Percentiles rank a stretch among this genome's conserved stretches.
Conservation (phyloP, 73 alveolate genomes). For the Diophrys appendiculata region DNA sequence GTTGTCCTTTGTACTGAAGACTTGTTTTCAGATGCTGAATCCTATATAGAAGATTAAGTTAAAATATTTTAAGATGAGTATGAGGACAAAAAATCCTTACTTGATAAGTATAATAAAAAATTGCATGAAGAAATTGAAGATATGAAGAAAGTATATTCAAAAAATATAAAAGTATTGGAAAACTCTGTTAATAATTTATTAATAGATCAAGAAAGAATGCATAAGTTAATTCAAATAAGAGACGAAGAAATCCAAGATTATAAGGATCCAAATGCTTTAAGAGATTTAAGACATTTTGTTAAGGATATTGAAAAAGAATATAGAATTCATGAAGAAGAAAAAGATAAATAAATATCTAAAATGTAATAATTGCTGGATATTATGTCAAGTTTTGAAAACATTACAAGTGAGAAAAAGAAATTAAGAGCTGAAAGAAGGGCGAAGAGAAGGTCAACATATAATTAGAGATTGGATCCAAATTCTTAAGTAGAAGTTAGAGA, state of each 20-base stretch:
- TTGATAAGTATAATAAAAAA: background rate
- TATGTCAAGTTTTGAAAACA: background rate
- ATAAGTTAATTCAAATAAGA: background rate
- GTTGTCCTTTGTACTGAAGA: background rate
- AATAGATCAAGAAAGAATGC: background rate
- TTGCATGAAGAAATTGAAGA: background rate
- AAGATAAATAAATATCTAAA: background rate
- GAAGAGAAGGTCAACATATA: background rate
- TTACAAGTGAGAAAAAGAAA: background rate
- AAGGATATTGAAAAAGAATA: background rate
- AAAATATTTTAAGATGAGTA: background rate
- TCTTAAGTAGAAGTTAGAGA: background rate
- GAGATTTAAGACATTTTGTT: background rate
- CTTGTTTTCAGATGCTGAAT: background rate
- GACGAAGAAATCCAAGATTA: background rate
- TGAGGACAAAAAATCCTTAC: background rate
- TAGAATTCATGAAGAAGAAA: background rate
- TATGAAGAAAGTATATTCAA: background rate
- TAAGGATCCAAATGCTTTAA: background rate
- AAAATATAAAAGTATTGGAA: background rate
- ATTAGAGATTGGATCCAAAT: too few relatives aligned
- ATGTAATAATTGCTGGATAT: background rate
- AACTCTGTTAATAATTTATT: background rate
- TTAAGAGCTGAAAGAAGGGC: background rate
- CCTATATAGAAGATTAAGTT: background rate